phyloP scores from a whole-genome alignment of 176 grass and related monocot genomes.

The Luzula sylvatica region DNA sequence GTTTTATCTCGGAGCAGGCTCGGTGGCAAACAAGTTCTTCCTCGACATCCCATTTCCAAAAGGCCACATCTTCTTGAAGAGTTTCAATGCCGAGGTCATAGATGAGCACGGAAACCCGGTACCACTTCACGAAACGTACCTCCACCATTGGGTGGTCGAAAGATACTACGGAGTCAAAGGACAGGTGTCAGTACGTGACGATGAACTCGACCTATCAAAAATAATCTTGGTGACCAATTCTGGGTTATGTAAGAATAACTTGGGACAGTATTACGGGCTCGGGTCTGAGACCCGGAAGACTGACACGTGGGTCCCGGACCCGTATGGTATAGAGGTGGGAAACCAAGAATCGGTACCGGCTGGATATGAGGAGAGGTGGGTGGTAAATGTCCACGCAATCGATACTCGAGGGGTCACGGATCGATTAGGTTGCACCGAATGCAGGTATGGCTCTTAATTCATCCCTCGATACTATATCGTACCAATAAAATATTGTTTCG shows the following conservation, averaged over 20 bases:
- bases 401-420: slow-evolving; percentile 55
- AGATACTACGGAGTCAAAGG: slow-evolving; percentile 24
- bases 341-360: slow-evolving; percentile 26
- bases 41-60: slow-evolving; percentile 37
- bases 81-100: slow-evolving; percentile 61
- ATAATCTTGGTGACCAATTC: slow-evolving; percentile 26
- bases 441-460: slow-evolving; percentile 26
- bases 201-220: background rate
- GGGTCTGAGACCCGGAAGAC: slow-evolving; percentile 87
- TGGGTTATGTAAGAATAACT: slow-evolving; percentile 38
- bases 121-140: slow-evolving; percentile 76
- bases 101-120: slow-evolving; percentile 44
- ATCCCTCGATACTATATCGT: background rate
- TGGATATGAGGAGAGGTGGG: slow-evolving; percentile 58
- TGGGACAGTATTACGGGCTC: slow-evolving; percentile 64
- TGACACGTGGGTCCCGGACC: slow-evolving; percentile 70
- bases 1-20: slow-evolving; percentile 39
- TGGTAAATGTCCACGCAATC: slow-evolving; percentile 69
- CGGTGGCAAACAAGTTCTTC: slow-evolving; percentile 59
- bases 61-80: slow-evolving; percentile 79
- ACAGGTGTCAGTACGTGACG: background rate
- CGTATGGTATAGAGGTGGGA: slow-evolving; percentile 69
- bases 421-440: slow-evolving; percentile 55
- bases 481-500: background rate
- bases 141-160: slow-evolving; percentile 72